Evolutionary conservation across 768 basidiomycete species (phyloP), one percentile per base, ranked within the genome.

Genomic region (Boletus tylopilopsis): DNA sequence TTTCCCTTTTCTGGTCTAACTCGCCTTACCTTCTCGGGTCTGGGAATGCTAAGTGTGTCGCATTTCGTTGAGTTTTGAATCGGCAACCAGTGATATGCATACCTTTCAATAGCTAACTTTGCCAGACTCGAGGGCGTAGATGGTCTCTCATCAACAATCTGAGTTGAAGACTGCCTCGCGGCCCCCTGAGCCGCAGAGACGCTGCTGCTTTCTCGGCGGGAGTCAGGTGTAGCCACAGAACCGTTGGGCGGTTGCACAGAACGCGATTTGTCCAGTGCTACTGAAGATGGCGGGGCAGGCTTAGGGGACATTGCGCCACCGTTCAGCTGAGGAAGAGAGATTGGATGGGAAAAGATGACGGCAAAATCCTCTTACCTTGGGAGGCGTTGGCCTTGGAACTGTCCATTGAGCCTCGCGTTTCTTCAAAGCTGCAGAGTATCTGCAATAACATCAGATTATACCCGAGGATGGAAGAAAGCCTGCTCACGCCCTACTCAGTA

Each of bases 11-110:
- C 73, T 18, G 61, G 61, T 32, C 72, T 60, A 19, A 79, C 68
- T 19, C 87, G 74, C 66, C 81, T 87, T 50, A 90, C 84, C 29
- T 87, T 85, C 62, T 89, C 86, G n/a, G 87, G 87, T 40, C 86
- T 73, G 21, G 86, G 87, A 39, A 90, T 77, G 61, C 87, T 90
- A 54, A 21, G 37, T 51, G 22, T 9, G 24, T 47, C 12, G 47
- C 30, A 30, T 54, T 60, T 37, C 49, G 18, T 51, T 23, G 33
- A 39, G 24, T 53, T 46, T 22, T 29, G 41, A 13, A 34, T 9
- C 40, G 19, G 8, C 48, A 24, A 25, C 27, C 0, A 38, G 27
- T 19, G 11, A 44, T 34, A 36, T 42, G 4, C 66, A 50, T 69
- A 87, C 85, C 83, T 85, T 50, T 87, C 85, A 61, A 87, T 78